Evolutionary conservation across 768 basidiomycete species (phyloP).

Genomic region (Lentinula boryana): DNA sequence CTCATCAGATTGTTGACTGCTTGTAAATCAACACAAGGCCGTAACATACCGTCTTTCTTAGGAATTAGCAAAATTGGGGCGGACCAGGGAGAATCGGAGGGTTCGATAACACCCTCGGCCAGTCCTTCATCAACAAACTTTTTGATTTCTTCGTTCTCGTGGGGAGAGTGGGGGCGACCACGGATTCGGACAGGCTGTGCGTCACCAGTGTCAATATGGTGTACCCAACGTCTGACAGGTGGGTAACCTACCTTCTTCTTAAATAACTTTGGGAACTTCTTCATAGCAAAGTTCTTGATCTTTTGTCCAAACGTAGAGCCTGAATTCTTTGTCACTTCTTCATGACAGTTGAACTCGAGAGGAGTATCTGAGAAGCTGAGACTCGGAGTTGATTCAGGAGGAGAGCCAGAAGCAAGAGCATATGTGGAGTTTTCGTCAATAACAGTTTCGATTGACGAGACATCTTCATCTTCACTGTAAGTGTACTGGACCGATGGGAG

Average conservation of each 20-base stretch:
- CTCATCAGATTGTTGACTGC: slow-evolving; percentile 16
- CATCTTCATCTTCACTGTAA: no score
- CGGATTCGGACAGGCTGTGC: neutral
- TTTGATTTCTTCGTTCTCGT: neutral
- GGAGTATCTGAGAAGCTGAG: no score
- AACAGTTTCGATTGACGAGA: no score
- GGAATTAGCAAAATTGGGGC: slow-evolving; percentile 7
- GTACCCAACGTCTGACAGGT: neutral
- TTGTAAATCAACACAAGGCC: slow-evolving; percentile 5
- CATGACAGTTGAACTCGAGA: no score
- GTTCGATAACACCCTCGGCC: neutral
- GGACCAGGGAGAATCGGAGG: slow-evolving; percentile 1
- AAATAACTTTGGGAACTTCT: neutral
- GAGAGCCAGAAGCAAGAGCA: no score
- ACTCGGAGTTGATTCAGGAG: no score
- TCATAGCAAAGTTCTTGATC: no score
- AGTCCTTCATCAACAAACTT: slow-evolving; percentile 12
- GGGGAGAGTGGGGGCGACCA: slow-evolving; percentile 1
- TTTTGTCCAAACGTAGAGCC: no score
- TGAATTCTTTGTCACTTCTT: no score
- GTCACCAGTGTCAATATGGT: slow-evolving; percentile 5
- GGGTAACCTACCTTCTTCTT: neutral
- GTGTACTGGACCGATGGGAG: no score
- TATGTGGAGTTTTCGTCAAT: no score
- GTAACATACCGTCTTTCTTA: slow-evolving; percentile 4